Conservation (phyloP, 2,329 filamentous ascomycete species). For the Thielaviopsis ethacetica region DNA sequence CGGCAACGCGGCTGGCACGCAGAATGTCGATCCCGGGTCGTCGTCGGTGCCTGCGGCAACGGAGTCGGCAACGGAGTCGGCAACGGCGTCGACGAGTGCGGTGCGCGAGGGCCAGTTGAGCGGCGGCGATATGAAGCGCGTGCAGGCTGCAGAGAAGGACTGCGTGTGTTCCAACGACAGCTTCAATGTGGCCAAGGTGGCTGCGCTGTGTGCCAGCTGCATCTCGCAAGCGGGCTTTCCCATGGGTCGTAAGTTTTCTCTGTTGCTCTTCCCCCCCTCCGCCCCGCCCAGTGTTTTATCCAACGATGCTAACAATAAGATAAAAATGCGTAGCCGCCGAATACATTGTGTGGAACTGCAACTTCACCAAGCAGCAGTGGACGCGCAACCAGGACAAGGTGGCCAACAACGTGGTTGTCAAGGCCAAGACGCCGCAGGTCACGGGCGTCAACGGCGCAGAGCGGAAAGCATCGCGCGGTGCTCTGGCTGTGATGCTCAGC, state of each 20-base stretch:
- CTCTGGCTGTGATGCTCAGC: not conserved
- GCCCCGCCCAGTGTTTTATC: no score
- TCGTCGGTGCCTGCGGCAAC: not conserved
- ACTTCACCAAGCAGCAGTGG: conserved; percentile 19
- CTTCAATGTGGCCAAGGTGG: conserved; percentile 24
- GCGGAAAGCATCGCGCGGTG: not conserved
- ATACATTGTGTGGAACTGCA: conserved; percentile 22
- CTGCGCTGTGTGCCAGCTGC: conserved; percentile 24
- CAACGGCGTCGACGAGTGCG: conserved; percentile 6
- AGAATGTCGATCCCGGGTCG: not conserved
- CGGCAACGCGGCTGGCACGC: conserved; percentile 11
- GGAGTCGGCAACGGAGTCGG: conserved; percentile 9
- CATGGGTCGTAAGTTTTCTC: conserved; percentile 18
- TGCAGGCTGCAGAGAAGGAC: conserved; percentile 18
- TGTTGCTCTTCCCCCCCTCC: no score
- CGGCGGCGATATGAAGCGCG: conserved; percentile 13
- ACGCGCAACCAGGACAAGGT: conserved; percentile 18
- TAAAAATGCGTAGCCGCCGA: conserved; percentile 19
- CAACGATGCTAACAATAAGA: not conserved
- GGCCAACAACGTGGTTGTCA: conserved; percentile 20
- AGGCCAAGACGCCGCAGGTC: conserved; percentile 18
- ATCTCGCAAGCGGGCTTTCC: conserved; percentile 19
- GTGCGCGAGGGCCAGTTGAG: conserved; percentile 10
- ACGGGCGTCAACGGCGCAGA: conserved; percentile 12
- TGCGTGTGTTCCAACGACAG: conserved; percentile 25